These are phyloP conservation scores for Inga laurina DNA, from an alignment of 306 rosid species.

Conservation along the genomic window DNA sequence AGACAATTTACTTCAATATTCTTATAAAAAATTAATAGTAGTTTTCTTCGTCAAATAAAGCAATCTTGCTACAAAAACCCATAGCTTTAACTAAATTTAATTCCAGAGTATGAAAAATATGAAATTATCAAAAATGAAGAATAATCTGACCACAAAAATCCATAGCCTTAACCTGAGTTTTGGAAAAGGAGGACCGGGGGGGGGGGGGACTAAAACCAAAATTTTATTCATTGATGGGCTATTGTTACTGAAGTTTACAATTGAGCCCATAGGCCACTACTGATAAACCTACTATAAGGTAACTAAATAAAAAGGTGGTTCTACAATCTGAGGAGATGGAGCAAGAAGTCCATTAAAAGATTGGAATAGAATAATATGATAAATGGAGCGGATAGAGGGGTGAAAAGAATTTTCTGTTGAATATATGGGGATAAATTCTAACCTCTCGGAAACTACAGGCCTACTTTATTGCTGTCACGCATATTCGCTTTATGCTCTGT, in stretches of 20 bases:
- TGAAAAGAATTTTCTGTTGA: not conserved
- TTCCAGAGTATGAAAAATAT: not conserved
- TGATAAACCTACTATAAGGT: not conserved
- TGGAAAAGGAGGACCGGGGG: too few species aligned
- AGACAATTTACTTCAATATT: not conserved
- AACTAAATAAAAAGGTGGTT: not conserved
- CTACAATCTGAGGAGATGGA: not conserved
- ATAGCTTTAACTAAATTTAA: not conserved
- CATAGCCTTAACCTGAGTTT: not conserved
- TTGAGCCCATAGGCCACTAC: not conserved
- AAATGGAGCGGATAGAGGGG: not conserved
- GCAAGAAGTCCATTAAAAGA: not conserved
- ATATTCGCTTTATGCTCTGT: not conserved
- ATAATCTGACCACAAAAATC: not conserved
- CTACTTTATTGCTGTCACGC: not conserved
- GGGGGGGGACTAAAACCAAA: not conserved
- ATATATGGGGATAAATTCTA: too few species aligned
- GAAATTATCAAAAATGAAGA: not conserved
- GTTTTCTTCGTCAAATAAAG: not conserved
- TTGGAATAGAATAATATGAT: not conserved
- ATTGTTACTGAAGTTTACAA: not conserved
- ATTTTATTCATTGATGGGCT: not conserved
- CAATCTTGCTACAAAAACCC: not conserved
- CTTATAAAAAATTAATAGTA: not conserved
- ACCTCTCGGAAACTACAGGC: too few species aligned